Evolutionary conservation across 257 asterid species (phyloP).

Genomic region (Nemophila menziesii): DNA sequence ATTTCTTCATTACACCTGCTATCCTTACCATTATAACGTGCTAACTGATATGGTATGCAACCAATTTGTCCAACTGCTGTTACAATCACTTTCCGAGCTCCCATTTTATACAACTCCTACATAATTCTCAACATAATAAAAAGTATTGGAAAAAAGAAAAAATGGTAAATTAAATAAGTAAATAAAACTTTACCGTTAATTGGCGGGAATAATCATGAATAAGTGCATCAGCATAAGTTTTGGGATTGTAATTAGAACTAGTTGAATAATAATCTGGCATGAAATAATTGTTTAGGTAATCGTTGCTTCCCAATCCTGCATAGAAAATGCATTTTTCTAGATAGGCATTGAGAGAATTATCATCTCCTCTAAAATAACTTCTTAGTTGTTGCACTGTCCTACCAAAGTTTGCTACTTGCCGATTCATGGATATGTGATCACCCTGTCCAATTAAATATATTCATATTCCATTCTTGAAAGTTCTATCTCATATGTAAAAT

Average conservation of each 20-base stretch:
- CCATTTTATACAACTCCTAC: slow-evolving; percentile 54
- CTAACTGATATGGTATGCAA: slow-evolving; percentile 81
- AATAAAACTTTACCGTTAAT: slow-evolving; percentile 26
- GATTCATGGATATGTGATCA: slow-evolving; percentile 63
- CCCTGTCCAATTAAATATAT: slow-evolving; percentile 40
- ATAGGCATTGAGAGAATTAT: slow-evolving; percentile 31
- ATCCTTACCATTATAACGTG: slow-evolving; percentile 50
- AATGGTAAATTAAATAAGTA: neutral
- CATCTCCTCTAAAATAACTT: slow-evolving; percentile 51
- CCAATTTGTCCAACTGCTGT: slow-evolving; percentile 68
- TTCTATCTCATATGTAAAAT: no score
- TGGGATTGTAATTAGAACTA: slow-evolving; percentile 39
- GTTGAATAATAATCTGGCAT: slow-evolving; percentile 67
- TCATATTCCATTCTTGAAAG: no score
- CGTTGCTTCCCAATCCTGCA: slow-evolving; percentile 87
- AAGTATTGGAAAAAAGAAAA: neutral
- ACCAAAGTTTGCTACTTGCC: slow-evolving; percentile 56
- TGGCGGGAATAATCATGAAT: slow-evolving; percentile 57
- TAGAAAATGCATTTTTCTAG: slow-evolving; percentile 63
- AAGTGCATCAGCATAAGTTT: slow-evolving; percentile 62
- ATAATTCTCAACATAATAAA: neutral
- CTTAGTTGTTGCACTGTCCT: slow-evolving; percentile 43
- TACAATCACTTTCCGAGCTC: slow-evolving; percentile 73
- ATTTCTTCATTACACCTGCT: slow-evolving; percentile 83
- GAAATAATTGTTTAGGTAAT: slow-evolving; percentile 82